Conservation (phyloP, 495 filamentous ascomycete species). For the Xylaria intraflava region DNA sequence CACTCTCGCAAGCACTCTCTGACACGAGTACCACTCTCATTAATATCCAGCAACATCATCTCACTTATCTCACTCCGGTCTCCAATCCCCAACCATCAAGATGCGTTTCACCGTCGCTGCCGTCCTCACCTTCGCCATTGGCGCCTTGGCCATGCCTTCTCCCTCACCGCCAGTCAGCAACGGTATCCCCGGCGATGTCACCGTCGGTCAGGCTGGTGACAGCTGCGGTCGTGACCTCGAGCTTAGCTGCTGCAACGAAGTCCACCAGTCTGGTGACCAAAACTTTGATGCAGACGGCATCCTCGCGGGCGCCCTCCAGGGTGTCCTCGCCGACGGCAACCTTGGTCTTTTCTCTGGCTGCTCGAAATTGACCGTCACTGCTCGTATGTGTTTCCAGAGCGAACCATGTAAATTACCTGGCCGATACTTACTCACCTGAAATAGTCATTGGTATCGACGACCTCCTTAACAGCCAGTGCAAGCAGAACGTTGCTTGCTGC, state of each 20-base stretch:
- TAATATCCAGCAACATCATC: constrained; percentile 18
- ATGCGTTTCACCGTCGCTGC: constrained; percentile 30
- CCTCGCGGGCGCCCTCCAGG: constrained; percentile 20
- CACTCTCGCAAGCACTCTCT: constrained; percentile 20
- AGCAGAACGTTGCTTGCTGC: constrained; percentile 50
- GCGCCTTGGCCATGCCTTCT: constrained; percentile 16
- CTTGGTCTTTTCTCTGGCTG: constrained; percentile 24
- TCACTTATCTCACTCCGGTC: constrained; percentile 9
- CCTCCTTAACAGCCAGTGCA: constrained; percentile 45
- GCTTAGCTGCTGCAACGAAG: constrained; percentile 37
- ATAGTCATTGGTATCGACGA: constrained; percentile 36
- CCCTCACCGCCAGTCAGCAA: not conserved
- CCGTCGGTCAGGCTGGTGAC: constrained; percentile 41
- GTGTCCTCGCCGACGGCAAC: constrained; percentile 15
- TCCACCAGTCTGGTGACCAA: constrained; percentile 45
- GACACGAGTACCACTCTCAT: constrained; percentile 21
- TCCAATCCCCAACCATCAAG: constrained; percentile 18
- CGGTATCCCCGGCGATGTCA: constrained; percentile 34
- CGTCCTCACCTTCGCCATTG: constrained; percentile 25
- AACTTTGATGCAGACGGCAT: constrained; percentile 15
- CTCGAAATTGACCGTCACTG: constrained; percentile 26
- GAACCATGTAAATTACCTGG: too few relatives aligned
- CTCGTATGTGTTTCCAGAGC: constrained; percentile 12
- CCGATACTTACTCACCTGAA: not conserved
- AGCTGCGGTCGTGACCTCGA: constrained; percentile 42